These are phyloP conservation scores for Acanthamoeba sp. DNA, from an alignment of 208 protist species.

Conservation along the genomic window DNA sequence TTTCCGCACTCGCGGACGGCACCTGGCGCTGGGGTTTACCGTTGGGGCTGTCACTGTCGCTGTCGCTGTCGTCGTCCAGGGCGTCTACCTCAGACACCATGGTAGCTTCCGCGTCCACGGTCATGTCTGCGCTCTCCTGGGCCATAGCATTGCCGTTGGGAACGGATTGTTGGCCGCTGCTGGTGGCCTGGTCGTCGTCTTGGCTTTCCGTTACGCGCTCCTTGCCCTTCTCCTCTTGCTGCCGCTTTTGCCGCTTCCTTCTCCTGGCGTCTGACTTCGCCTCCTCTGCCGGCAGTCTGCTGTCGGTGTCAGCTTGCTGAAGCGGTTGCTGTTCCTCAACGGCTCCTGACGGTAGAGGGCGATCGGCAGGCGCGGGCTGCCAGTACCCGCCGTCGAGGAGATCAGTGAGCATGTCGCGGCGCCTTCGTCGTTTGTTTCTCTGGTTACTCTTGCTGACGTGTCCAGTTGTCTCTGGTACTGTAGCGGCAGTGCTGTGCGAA, in stretches of 20 bases:
- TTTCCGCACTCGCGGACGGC: neutral
- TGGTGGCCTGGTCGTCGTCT: no score
- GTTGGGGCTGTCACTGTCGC: neutral
- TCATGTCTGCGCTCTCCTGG: neutral
- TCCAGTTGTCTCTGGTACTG: neutral
- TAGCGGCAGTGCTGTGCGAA: no score
- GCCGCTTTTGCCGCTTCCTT: neutral
- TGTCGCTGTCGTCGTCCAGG: neutral
- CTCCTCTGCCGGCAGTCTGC: no score
- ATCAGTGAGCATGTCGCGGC: neutral
- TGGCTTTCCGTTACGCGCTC: neutral
- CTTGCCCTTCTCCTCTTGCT: neutral
- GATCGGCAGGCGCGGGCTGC: neutral
- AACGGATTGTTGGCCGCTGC: no score
- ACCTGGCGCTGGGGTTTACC: neutral
- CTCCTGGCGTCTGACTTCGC: neutral
- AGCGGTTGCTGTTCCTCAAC: no score
- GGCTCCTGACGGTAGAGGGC: no score
- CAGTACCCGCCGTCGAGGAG: constrained; percentile 15
- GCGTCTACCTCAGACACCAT: neutral
- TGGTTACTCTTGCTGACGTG: neutral
- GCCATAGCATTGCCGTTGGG: neutral
- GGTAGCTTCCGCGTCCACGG: neutral
- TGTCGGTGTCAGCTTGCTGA: no score
- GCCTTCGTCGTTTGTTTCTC: neutral